These are phyloP conservation scores for peach (Prunus persica) DNA, from an alignment of 306 rosid species.

Conservation along the genomic window DNA sequence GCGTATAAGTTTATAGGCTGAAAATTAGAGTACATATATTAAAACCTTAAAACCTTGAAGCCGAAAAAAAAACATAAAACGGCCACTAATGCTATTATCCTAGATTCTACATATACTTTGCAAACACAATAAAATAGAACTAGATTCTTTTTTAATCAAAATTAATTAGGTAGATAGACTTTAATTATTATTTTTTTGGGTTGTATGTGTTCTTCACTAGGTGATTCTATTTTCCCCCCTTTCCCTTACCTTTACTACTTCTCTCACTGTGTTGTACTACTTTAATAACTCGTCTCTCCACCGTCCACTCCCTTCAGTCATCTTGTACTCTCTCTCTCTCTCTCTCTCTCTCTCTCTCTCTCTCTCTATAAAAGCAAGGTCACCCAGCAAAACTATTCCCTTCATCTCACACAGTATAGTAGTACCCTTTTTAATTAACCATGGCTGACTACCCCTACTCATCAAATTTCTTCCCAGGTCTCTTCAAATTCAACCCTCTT, in stretches of 20 bases:
- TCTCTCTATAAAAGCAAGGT: slow-evolving; percentile 34
- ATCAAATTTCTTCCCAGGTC: slow-evolving; percentile 41
- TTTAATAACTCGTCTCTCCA: slow-evolving; percentile 40
- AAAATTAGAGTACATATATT: too few species aligned
- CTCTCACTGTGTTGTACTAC: slow-evolving; percentile 23
- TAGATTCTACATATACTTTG: slow-evolving; percentile 8
- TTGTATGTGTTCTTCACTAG: background rate
- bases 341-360: slow-evolving; percentile 46
- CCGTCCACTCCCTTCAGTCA: slow-evolving; percentile 84
- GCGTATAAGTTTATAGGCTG: too few species aligned
- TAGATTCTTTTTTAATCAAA: slow-evolving; percentile 23
- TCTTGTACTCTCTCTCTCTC: slow-evolving; percentile 80
- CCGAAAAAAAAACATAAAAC: background rate
- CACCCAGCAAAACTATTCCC: slow-evolving; percentile 31
- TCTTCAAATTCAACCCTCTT: slow-evolving; percentile 44
- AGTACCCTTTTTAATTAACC: slow-evolving; percentile 21
- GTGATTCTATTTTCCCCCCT: slow-evolving; percentile 6
- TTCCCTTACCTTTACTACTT: slow-evolving; percentile 16
- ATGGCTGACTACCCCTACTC: slow-evolving; percentile 43
- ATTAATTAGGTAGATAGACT: background rate
- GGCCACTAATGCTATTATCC: slow-evolving; percentile 26
- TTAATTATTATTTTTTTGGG: background rate
- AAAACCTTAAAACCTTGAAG: background rate
- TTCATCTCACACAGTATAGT: background rate
- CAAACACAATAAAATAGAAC: background rate